Conservation (phyloP, 768 basidiomycete genomes). For the Amanita molliuscula region DNA sequence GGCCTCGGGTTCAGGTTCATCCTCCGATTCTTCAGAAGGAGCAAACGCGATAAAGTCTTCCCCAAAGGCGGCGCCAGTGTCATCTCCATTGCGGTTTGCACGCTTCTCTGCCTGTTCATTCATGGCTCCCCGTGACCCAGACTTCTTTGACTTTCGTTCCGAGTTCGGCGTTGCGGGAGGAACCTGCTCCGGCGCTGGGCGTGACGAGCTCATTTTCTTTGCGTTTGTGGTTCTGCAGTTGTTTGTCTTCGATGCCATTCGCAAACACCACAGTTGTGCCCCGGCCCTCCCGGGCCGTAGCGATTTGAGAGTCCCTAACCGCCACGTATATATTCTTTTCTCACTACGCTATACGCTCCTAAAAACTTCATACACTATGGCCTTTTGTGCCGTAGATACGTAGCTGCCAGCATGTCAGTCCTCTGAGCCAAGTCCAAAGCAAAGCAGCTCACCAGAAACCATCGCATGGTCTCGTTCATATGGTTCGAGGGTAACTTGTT, state of each 20-base stretch:
- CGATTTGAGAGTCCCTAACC: too few species aligned
- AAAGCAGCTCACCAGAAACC: constrained; percentile 55
- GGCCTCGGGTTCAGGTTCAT: neutral
- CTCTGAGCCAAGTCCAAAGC: constrained; percentile 1
- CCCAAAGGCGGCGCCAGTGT: neutral
- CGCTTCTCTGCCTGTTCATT: neutral
- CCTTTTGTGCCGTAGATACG: constrained; percentile 16
- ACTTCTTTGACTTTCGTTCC: neutral
- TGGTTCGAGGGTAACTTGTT: constrained; percentile 92
- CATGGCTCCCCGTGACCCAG: neutral
- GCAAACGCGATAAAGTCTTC: constrained; percentile 12
- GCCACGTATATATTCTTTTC: neutral
- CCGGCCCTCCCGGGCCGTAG: too few species aligned
- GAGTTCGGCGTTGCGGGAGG: neutral
- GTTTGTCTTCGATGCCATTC: neutral
- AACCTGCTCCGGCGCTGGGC: neutral
- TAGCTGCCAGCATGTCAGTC: constrained; percentile 10
- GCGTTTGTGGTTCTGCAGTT: neutral
- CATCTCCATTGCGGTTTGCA: neutral
- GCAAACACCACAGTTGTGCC: neutral
- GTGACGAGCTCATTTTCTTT: neutral
- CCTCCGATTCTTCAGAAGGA: constrained; percentile 8
- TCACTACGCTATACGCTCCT: neutral
- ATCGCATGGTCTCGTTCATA: constrained; percentile 89
- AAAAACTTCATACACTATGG: constrained; percentile 7